Evolutionary conservation across 2,329 filamentous ascomycete species (phyloP), one percentile per base, ranked within the genome.

Genomic region (Fragosphaeria purpurea): DNA sequence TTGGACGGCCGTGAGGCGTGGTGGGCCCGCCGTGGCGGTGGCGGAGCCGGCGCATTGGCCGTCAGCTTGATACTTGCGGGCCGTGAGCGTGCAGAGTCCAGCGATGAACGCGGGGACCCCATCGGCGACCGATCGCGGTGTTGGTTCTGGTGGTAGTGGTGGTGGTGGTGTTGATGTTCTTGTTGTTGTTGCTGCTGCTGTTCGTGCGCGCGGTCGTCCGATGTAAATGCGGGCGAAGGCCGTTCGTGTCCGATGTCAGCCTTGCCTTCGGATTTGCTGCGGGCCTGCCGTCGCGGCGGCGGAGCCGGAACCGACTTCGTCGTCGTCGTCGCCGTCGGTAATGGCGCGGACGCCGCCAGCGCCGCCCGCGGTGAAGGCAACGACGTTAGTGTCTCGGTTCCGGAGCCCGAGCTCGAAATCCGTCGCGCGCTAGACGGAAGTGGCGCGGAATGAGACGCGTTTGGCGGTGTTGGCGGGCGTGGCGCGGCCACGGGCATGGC

Each of bases 11-110:
- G 67, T n/a, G 66, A 61, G 12, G 56, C 60, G 44, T 69, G 67
- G 35, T 66, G 66, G 6, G 70, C 71, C 34, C 79, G 70, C 43
- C 77, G 69, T 7, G 78, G 75, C 1, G 78, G 77, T 13, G 79
- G 77, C 12, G 78, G 77, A 7, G 73, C 70, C 0, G 76, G 77
- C 0, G 68, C 70, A 31, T 13, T 7, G 13, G 63, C 59, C 51
- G 65, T 66, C 2, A 47, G 67, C 63, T 41, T 72, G 37, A 70
- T 57, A 53, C 70, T 74, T 22, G 72, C 72, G 4, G 73, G 64
- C 7, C 72, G 69, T 1, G 73, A 73, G 5, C 67, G 63, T 5
- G 62, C 67, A 7, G 75, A 78, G n/a, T 77, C 75, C 7, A 71
- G 49, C 0, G 76, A 79, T 8, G 74, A 72, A 3, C 74, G 70